phyloP scores from a whole-genome alignment of 768 basidiomycete genomes.

The Macrolepiota fuliginosa region DNA sequence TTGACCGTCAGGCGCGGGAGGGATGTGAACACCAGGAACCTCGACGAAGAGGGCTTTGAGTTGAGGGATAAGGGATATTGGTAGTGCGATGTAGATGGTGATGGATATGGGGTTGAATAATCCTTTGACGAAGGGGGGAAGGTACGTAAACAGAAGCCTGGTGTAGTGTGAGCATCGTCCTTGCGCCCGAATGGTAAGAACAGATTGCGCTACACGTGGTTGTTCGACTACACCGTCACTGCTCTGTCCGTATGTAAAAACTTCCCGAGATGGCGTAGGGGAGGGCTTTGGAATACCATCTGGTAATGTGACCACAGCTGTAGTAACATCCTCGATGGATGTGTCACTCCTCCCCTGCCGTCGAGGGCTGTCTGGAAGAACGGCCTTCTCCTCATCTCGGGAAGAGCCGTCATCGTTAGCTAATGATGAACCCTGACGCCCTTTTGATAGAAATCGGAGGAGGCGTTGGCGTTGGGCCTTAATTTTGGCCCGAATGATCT shows the following conservation, averaged over 20 bases:
- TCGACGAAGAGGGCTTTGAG: constrained; percentile 62
- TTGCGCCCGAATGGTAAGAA: too few relatives aligned
- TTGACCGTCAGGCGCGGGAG: constrained; percentile 59
- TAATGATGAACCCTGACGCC: background rate
- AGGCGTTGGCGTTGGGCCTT: constrained; percentile 31
- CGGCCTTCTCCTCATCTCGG: background rate
- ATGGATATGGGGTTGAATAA: constrained; percentile 49
- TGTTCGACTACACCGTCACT: background rate
- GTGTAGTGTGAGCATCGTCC: background rate
- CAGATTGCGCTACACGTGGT: background rate
- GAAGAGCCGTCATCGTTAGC: background rate
- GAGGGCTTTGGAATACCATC: background rate
- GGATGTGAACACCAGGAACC: constrained; percentile 41
- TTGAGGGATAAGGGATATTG: constrained; percentile 51
- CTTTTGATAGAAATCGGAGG: background rate
- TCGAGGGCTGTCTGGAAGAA: background rate
- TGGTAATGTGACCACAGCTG: constrained; percentile 15
- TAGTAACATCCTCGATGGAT: constrained; percentile 23
- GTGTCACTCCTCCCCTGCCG: constrained; percentile 3
- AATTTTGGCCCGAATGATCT: constrained; percentile 49
- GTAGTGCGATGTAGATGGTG: constrained; percentile 50
- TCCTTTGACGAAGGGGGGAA: constrained; percentile 29
- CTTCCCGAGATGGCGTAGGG: background rate
- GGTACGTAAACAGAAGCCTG: background rate
- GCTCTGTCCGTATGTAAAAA: background rate